These are phyloP conservation scores for Plenodomus lindquistii DNA, from an alignment of 2,329 filamentous ascomycete genomes.

Conservation along the genomic window DNA sequence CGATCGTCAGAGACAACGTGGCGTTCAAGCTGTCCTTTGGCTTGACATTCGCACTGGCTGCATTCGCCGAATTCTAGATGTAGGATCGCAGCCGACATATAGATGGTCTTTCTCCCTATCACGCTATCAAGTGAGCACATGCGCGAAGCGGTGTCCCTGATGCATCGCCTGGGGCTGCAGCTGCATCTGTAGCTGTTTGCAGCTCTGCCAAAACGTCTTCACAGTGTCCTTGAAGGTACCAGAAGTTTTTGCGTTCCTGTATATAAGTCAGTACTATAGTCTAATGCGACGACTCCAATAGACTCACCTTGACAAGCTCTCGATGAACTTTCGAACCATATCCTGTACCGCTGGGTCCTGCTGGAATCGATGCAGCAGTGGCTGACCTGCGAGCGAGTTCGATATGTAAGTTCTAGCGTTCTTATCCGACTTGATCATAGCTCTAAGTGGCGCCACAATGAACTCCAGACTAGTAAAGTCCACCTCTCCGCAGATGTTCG, in stretches of 20 bases:
- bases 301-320: conserved; percentile 38
- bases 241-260: conserved; percentile 40
- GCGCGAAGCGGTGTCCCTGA: conserved; percentile 28
- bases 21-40: conserved; percentile 72
- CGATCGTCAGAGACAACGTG: conserved; percentile 60
- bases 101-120: neutral
- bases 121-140: conserved; percentile 1
- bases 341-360: conserved; percentile 33
- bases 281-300: neutral
- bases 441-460: conserved; percentile 37
- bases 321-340: conserved; percentile 40
- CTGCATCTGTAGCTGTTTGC: conserved; percentile 44
- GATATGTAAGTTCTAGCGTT: conserved; percentile 38
- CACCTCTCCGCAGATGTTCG: conserved; percentile 43
- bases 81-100: neutral
- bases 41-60: conserved; percentile 72
- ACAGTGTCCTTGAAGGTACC: conserved; percentile 41
- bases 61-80: conserved; percentile 60
- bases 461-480: conserved; percentile 40
- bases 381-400: conserved; percentile 33
- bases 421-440: conserved; percentile 35
- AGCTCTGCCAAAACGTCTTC: conserved; percentile 42
- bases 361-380: conserved; percentile 34
- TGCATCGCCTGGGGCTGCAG: conserved; percentile 37
- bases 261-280: conserved; percentile 23